phyloP scores from a whole-genome alignment of 352 stramenopile genomes.

The Globisporangium barbulae region DNA sequence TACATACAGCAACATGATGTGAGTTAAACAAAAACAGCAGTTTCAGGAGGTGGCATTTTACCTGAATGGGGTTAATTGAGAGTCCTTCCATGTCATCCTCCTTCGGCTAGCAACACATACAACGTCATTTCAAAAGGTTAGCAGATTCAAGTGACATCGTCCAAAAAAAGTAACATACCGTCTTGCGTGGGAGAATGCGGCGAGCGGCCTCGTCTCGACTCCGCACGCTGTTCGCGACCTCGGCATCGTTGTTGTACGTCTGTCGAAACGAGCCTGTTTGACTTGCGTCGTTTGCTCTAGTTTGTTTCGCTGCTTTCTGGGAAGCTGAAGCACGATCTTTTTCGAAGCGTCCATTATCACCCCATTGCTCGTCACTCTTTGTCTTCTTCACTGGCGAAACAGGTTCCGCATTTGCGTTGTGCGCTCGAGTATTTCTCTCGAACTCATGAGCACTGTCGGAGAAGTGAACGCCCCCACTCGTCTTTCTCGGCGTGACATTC shows the following conservation, averaged over 20 bases:
- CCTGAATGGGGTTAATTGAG: conserved; percentile 19
- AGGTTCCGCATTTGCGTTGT: neutral
- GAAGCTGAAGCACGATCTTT: neutral
- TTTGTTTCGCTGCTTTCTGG: neutral
- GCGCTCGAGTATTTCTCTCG: neutral
- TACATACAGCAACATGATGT: neutral
- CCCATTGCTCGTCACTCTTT: neutral
- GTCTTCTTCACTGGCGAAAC: conserved; percentile 2
- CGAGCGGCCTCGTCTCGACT: neutral
- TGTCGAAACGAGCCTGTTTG: neutral
- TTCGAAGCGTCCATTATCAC: neutral
- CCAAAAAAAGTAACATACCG: neutral
- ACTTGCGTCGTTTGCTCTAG: neutral
- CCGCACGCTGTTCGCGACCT: neutral
- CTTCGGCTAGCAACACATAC: conserved; percentile 1
- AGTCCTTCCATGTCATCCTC: conserved; percentile 8
- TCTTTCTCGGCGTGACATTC: neutral
- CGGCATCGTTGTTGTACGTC: neutral
- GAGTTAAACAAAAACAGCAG: neutral
- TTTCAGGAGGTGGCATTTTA: neutral
- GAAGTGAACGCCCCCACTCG: neutral
- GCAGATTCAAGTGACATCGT: neutral
- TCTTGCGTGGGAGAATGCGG: conserved; percentile 4
- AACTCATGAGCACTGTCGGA: neutral
- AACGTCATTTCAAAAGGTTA: neutral